Evolutionary conservation across 176 grass and related monocot species (phyloP).

Genomic region (Musa schizocarpa): DNA sequence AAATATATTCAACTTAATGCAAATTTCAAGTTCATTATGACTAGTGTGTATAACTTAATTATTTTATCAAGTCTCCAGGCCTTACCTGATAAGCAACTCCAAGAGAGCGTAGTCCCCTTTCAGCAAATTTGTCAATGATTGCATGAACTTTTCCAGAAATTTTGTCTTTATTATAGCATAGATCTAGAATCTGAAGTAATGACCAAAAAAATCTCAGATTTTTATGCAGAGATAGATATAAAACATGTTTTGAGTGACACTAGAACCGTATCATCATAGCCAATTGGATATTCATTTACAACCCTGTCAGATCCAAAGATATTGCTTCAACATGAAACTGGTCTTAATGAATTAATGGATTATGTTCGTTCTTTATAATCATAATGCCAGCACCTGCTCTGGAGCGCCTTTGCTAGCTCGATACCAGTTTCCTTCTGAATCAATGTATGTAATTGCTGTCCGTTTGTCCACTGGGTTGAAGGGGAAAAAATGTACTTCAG

Average conservation of each 20-base stretch:
- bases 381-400: constrained; percentile 47
- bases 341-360: background rate
- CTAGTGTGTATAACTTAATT: background rate
- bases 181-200: constrained; percentile 55
- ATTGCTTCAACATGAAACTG: background rate
- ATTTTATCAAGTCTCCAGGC: background rate
- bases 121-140: constrained; percentile 53
- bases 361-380: background rate
- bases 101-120: constrained; percentile 69
- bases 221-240: background rate
- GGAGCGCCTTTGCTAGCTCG: constrained; percentile 84
- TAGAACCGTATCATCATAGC: too few relatives aligned
- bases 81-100: constrained; percentile 83
- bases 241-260: background rate
- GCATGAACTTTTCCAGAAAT: constrained; percentile 36
- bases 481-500: constrained; percentile 70
- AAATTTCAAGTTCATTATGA: background rate
- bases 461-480: constrained; percentile 85
- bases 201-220: background rate
- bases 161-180: constrained; percentile 48
- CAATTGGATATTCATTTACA: background rate
- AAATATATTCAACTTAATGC: background rate
- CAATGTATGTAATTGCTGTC: constrained; percentile 75
- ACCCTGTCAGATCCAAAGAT: background rate
- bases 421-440: constrained; percentile 54